Evolutionary conservation across 345 rosid species (phyloP).

Genomic region (Melaleuca quinquenervia): DNA sequence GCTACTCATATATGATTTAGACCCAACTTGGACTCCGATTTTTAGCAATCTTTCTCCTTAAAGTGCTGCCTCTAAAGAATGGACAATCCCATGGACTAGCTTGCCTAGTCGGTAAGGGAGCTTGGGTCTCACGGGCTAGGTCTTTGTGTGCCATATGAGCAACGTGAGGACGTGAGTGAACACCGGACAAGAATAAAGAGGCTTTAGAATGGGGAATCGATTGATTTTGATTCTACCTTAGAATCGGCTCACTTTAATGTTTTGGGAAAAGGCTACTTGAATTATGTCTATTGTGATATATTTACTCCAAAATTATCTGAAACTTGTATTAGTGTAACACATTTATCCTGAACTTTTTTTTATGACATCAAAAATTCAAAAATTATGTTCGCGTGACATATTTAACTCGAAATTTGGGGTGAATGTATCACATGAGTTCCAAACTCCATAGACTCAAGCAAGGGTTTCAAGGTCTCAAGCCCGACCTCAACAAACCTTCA

Average conservation of each 20-base stretch:
- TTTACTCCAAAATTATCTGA: too few relatives aligned
- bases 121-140: not conserved
- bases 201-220: not conserved
- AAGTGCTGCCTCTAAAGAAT: not conserved
- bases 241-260: not conserved
- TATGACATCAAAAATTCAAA: too few relatives aligned
- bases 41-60: not conserved
- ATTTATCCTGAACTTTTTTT: too few relatives aligned
- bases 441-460: too few relatives aligned
- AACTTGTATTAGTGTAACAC: too few relatives aligned
- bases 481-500: not conserved
- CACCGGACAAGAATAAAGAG: not conserved
- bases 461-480: not conserved
- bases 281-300: too few relatives aligned
- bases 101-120: not conserved
- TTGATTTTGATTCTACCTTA: not conserved
- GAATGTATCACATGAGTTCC: not conserved
- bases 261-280: too few relatives aligned
- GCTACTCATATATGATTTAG: rapidly evolving
- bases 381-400: too few relatives aligned
- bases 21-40: not conserved
- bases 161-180: not conserved
- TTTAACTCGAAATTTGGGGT: too few relatives aligned
- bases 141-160: not conserved
- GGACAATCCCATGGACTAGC: not conserved